Evolutionary conservation across 2,329 filamentous ascomycete species (phyloP).

Genomic region (Cladosporium sp.): DNA sequence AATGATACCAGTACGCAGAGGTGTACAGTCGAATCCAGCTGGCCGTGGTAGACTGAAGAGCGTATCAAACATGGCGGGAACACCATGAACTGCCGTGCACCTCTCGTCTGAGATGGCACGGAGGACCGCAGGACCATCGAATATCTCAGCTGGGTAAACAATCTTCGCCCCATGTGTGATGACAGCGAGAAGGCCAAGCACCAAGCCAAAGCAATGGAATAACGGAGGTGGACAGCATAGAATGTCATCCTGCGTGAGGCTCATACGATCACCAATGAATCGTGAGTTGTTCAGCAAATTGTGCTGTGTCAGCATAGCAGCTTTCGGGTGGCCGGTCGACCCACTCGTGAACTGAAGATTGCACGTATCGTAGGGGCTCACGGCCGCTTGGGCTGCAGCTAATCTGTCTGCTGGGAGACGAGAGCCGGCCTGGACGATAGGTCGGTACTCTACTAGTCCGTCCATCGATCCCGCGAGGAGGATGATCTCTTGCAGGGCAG

Average conservation of each 20-base stretch:
- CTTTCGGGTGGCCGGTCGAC: constrained; percentile 70
- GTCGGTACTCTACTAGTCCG: constrained; percentile 22
- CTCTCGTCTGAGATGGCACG: constrained; percentile 52
- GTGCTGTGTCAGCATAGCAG: constrained; percentile 62
- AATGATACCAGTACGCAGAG: constrained; percentile 70
- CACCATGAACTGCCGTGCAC: constrained; percentile 70
- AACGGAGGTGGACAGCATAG: constrained; percentile 79
- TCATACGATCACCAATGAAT: constrained; percentile 63
- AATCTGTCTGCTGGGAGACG: constrained; percentile 49
- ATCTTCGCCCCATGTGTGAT: constrained; percentile 73
- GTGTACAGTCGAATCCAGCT: constrained; percentile 40
- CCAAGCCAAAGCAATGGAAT: constrained; percentile 82
- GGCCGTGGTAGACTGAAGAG: constrained; percentile 49
- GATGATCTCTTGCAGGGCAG: constrained; percentile 24
- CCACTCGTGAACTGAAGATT: constrained; percentile 73
- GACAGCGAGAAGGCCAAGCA: constrained; percentile 68
- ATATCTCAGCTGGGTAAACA: constrained; percentile 71
- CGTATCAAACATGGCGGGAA: constrained; percentile 80
- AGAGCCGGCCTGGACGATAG: constrained; percentile 40
- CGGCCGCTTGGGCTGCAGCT: constrained; percentile 49
- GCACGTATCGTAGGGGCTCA: constrained; percentile 63
- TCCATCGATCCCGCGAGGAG: constrained; percentile 22
- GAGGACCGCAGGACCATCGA: constrained; percentile 64
- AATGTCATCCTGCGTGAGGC: constrained; percentile 60
- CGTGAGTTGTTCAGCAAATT: constrained; percentile 26